phyloP scores from a whole-genome alignment of 2,329 filamentous ascomycete species.

The Talaromyces sp. region DNA sequence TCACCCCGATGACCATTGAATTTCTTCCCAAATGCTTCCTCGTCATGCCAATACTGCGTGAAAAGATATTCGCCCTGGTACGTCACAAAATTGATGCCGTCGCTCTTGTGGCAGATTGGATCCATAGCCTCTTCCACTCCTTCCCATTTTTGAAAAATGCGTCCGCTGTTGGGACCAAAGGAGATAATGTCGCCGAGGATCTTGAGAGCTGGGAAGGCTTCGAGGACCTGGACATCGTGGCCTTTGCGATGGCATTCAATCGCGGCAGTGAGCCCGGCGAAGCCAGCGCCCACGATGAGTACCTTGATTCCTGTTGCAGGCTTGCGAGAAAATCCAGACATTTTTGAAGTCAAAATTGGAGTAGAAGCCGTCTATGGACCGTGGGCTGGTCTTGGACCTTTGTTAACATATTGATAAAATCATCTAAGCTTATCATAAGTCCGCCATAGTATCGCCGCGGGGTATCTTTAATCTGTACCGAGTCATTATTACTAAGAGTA shows the following conservation, averaged over 20 bases:
- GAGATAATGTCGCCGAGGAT: constrained; percentile 46
- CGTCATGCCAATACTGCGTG: constrained; percentile 15
- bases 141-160: constrained; percentile 24
- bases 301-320: constrained; percentile 42
- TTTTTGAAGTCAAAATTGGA: background rate
- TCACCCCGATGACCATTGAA: constrained; percentile 31
- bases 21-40: constrained; percentile 12
- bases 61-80: constrained; percentile 25
- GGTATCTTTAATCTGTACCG: background rate
- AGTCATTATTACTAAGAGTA: background rate
- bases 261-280: constrained; percentile 29
- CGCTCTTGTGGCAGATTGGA: constrained; percentile 24
- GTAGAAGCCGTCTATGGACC: background rate
- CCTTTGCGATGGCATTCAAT: constrained; percentile 23
- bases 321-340: constrained; percentile 5
- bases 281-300: constrained; percentile 41
- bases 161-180: constrained; percentile 19
- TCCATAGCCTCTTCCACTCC: constrained; percentile 27
- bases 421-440: background rate
- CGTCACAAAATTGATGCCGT: constrained; percentile 21
- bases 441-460: background rate
- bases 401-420: background rate
- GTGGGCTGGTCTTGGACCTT: background rate
- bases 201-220: constrained; percentile 42
- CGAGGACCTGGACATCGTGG: constrained; percentile 28